These are phyloP conservation scores for Kazachstania sp. DNA, from an alignment of 1,139 yeast species.

Conservation along the genomic window DNA sequence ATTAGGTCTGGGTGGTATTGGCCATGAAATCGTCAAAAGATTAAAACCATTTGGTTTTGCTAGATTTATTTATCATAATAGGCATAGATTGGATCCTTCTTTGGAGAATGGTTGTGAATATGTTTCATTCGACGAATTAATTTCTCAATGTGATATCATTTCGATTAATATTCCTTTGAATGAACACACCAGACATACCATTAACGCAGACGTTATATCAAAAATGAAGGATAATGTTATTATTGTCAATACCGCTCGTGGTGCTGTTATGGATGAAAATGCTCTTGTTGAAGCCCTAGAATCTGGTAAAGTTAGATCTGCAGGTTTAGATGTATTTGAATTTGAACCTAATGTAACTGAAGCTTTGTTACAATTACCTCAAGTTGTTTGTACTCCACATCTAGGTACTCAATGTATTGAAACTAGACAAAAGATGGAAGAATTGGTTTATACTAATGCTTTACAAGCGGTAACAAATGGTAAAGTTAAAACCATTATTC, in stretches of 20 bases:
- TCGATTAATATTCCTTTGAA: constrained; percentile 58
- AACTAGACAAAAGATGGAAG: constrained; percentile 49
- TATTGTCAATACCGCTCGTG: constrained; percentile 63
- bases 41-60: constrained; percentile 57
- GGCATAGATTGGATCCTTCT: constrained; percentile 44
- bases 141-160: constrained; percentile 47
- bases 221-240: constrained; percentile 61
- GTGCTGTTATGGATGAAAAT: constrained; percentile 62
- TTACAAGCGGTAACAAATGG: constrained; percentile 43
- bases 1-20: constrained; percentile 73
- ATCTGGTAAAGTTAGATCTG: constrained; percentile 60
- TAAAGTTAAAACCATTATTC: constrained; percentile 55
- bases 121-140: constrained; percentile 49
- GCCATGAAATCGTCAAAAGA: constrained; percentile 56
- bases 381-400: constrained; percentile 65
- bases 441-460: constrained; percentile 38
- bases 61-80: constrained; percentile 52
- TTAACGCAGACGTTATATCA: constrained; percentile 42
- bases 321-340: constrained; percentile 81
- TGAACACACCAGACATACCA: constrained; percentile 47
- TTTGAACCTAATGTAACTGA: constrained; percentile 64
- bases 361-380: constrained; percentile 44
- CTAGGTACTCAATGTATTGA: constrained; percentile 71
- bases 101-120: constrained; percentile 49
- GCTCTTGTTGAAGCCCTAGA: constrained; percentile 56